Evolutionary conservation across 331 rosid species (phyloP), one percentile per base, ranked within the genome.

Genomic region (Rosa hybrid): DNA sequence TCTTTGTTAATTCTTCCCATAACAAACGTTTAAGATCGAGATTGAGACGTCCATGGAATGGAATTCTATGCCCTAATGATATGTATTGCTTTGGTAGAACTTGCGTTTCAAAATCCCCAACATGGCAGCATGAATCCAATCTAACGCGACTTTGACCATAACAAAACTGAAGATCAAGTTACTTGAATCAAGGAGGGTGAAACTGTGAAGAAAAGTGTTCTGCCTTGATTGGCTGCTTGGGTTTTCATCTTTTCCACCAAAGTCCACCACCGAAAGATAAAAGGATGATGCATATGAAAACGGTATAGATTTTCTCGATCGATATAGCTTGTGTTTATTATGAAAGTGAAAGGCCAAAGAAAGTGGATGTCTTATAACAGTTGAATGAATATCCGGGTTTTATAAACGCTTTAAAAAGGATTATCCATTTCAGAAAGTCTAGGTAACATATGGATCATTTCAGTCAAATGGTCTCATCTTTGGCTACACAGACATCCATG

Each of bases 261-360:
- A 45, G 2, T 21, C 30, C 63, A 42, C 48, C 75, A 70, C 75
- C 75, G 57, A 71, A 71, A 71, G 57, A 25, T 25, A 21, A 21
- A 21, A n/a, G 41, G 34, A 45, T 46, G 53, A 71, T n/a, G 63
- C 3, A 57, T 14, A 2, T 21, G 53, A 71, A 21, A 25, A 1
- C 41, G 59, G 20, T 21, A 71, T 3, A 23, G 38, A 23, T 23
- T 60, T 60, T 60, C 30, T 10, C 17, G 63, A 60, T 23, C 25
- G 63, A n/a, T 56, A 10, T 59, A 10, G 27, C 6, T 59, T 6
- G 25, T 53, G 0, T 18, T 49, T 49, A 49, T 49, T 49, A 11
- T 13, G 16, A 30, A 25, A 65, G 17, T 54, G 60, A 54, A 54
- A 4, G 60, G 25, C 39, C 60, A 49, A 49, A 12, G 53, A 49